These are phyloP conservation scores for Alternaria postmessia DNA, from an alignment of 2,329 filamentous ascomycete genomes.

Conservation along the genomic window DNA sequence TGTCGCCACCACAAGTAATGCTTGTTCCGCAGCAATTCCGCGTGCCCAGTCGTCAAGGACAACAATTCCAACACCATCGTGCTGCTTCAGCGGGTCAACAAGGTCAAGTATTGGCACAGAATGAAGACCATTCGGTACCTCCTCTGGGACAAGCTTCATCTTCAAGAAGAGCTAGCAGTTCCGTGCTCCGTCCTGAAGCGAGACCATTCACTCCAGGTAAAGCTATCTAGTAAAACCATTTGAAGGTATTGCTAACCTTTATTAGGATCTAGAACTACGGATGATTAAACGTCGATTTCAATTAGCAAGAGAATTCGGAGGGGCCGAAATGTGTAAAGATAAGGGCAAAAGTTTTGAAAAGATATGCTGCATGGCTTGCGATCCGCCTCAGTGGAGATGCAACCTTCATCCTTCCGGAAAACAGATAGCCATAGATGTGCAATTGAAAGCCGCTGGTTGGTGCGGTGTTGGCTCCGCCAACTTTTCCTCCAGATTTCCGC, in stretches of 20 bases:
- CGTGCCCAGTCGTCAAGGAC: background rate
- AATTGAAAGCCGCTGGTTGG: background rate
- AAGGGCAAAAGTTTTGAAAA: background rate
- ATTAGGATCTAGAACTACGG: background rate
- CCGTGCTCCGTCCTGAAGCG: background rate
- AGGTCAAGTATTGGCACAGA: background rate
- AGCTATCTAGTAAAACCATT: background rate
- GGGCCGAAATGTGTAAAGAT: background rate
- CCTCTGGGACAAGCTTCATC: background rate
- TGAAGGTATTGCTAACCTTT: background rate
- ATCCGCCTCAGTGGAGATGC: background rate
- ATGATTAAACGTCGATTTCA: background rate
- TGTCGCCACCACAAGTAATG: background rate
- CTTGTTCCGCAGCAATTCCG: background rate
- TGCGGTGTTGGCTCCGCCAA: background rate
- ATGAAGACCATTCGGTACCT: background rate
- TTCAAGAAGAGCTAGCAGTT: background rate
- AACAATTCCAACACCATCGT: background rate
- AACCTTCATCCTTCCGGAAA: background rate
- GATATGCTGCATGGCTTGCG: background rate
- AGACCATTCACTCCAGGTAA: conserved; percentile 5
- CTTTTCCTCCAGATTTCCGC: background rate
- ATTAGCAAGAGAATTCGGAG: background rate
- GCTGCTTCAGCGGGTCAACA: background rate
- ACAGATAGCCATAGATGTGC: background rate